Percentiles rank a stretch among this genome's conserved stretches.
These are phyloP conservation scores for Tetrahymena thermophila DNA, from an alignment of 73 alveolate species.

Conservation along the genomic window DNA sequence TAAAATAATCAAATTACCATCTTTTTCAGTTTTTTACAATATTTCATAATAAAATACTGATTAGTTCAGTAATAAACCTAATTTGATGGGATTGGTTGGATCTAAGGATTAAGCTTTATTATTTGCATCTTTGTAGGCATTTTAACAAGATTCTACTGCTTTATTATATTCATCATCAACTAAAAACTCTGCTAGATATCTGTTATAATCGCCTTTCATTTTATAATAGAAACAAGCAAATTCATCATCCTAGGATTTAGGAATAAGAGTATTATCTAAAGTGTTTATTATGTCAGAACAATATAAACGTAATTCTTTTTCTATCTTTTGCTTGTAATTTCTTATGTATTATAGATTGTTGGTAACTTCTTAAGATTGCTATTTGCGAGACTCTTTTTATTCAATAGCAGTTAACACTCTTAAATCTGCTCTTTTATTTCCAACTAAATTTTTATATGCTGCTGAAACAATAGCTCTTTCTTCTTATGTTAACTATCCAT, in stretches of 20 bases:
- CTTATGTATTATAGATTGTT: conserved; percentile 56
- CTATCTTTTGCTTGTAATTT: conserved; percentile 63
- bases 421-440: conserved; percentile 80
- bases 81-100: conserved; percentile 84
- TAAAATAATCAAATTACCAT: neutral
- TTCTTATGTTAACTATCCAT: conserved; percentile 61
- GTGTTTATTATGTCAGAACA: conserved; percentile 67
- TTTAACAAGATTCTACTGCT: conserved; percentile 68
- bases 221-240: conserved; percentile 75
- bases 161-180: conserved; percentile 67
- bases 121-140: conserved; percentile 85
- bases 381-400: conserved; percentile 59
- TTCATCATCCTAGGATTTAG: conserved; percentile 62
- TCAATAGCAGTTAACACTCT: conserved; percentile 67
- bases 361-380: conserved; percentile 50
- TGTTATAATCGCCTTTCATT: conserved; percentile 93
- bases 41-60: conserved; percentile 89
- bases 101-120: conserved; percentile 63
- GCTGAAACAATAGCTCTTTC: conserved; percentile 79
- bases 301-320: conserved; percentile 58
- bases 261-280: conserved; percentile 57
- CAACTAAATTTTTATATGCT: conserved; percentile 82
- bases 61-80: conserved; percentile 80
- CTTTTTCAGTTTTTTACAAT: conserved; percentile 23
- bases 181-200: conserved; percentile 86